Conservation (phyloP, 2,329 filamentous ascomycete species). For the Ceratocystis papillata region DNA sequence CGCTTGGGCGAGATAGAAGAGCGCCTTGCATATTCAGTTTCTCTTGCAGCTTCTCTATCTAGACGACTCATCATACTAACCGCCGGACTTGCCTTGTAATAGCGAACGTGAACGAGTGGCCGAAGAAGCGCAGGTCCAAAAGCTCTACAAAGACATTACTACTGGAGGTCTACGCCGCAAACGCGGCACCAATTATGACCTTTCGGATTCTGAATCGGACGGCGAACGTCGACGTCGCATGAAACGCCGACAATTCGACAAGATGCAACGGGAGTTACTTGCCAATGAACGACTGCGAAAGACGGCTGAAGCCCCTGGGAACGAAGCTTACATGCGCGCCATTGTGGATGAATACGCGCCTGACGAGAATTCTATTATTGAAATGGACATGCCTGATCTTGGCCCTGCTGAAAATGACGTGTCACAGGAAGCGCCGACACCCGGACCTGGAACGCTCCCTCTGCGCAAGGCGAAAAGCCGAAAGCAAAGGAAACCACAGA, state of each 20-base stretch:
- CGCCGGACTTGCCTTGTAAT: neutral
- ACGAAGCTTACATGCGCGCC: slow-evolving; percentile 77
- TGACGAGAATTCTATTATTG: slow-evolving; percentile 66
- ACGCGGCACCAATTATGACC: slow-evolving; percentile 67
- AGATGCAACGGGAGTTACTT: slow-evolving; percentile 81
- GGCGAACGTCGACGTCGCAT: slow-evolving; percentile 64
- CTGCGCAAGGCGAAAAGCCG: slow-evolving; percentile 22
- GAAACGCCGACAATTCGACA: slow-evolving; percentile 79
- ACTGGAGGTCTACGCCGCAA: slow-evolving; percentile 79
- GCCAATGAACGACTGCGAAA: slow-evolving; percentile 83
- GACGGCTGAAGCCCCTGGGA: slow-evolving; percentile 79
- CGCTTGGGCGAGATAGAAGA: too few species aligned
- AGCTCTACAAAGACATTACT: slow-evolving; percentile 85
- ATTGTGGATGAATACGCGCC: slow-evolving; percentile 73
- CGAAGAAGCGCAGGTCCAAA: slow-evolving; percentile 80
- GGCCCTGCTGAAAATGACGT: slow-evolving; percentile 25
- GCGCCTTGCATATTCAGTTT: too few species aligned
- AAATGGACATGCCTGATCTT: slow-evolving; percentile 33
- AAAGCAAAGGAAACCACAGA: slow-evolving; percentile 19
- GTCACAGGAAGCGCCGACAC: slow-evolving; percentile 30
- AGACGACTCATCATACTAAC: too few species aligned
- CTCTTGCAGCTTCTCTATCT: too few species aligned
- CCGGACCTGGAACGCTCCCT: slow-evolving; percentile 16
- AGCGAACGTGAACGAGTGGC: slow-evolving; percentile 68
- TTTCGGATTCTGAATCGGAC: slow-evolving; percentile 86